Evolutionary conservation across 2,329 filamentous ascomycete genomes (phyloP).

Genomic region (Penicillium corylophilum): DNA sequence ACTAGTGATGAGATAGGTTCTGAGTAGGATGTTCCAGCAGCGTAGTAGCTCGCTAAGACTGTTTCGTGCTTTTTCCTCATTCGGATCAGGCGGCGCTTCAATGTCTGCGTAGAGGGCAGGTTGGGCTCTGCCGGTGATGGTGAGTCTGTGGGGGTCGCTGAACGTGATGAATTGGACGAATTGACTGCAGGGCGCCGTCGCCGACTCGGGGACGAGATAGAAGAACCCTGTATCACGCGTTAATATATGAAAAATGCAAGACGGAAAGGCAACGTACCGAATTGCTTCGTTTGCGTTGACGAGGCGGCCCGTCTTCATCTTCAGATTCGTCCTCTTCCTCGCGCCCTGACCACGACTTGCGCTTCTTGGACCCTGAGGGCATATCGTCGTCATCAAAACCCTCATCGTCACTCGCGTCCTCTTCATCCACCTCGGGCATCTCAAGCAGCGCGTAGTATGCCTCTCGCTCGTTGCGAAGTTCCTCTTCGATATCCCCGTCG

Average conservation of each 20-base stretch:
- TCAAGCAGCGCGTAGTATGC: constrained; percentile 83
- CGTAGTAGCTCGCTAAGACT: constrained; percentile 79
- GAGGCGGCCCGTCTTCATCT: constrained; percentile 72
- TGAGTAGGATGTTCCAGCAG: constrained; percentile 82
- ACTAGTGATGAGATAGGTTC: constrained; percentile 93
- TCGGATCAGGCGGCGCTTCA: constrained; percentile 71
- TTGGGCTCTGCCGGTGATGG: constrained; percentile 48
- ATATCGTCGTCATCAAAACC: constrained; percentile 59
- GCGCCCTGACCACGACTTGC: constrained; percentile 74
- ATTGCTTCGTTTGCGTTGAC: constrained; percentile 81
- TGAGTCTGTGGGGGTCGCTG: constrained; percentile 44
- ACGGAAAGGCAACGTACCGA: constrained; percentile 56
- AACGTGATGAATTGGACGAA: constrained; percentile 48
- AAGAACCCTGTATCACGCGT: constrained; percentile 34
- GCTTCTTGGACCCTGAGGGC: constrained; percentile 56
- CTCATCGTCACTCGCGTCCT: constrained; percentile 61
- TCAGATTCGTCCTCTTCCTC: constrained; percentile 66
- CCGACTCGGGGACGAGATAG: constrained; percentile 42
- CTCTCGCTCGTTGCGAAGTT: constrained; percentile 69
- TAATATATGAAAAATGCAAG: constrained; percentile 4
- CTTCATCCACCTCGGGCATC: constrained; percentile 86
- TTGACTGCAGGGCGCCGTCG: constrained; percentile 40
- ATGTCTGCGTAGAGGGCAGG: constrained; percentile 66
- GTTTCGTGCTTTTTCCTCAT: constrained; percentile 75
- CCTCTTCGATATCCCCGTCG: constrained; percentile 90